Conservation (phyloP, 2,329 filamentous ascomycete genomes). For the Talaromyces albobiverticillius region DNA sequence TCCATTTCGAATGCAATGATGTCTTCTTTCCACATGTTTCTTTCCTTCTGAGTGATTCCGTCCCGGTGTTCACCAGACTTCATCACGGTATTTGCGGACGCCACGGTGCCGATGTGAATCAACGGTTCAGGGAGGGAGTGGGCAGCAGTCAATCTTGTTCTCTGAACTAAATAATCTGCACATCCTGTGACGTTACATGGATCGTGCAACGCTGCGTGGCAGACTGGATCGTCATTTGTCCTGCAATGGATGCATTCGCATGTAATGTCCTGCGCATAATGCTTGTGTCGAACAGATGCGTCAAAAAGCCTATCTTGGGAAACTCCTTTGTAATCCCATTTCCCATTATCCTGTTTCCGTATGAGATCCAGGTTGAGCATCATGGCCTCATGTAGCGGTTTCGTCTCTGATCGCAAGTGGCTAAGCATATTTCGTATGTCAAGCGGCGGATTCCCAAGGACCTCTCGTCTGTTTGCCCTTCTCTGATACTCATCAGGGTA, state of each 20-base stretch:
- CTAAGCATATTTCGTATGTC: slow-evolving; percentile 5
- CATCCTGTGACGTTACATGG: neutral
- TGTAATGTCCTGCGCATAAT: neutral
- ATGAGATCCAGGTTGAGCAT: neutral
- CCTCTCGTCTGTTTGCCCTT: slow-evolving; percentile 19
- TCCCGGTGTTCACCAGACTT: slow-evolving; percentile 10
- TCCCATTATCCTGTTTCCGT: neutral
- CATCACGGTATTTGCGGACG: slow-evolving; percentile 6
- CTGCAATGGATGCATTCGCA: slow-evolving; percentile 1
- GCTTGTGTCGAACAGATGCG: neutral
- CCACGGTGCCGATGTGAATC: slow-evolving; percentile 7
- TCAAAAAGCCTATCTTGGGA: slow-evolving; percentile 4
- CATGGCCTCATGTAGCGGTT: neutral
- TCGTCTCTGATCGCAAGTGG: neutral
- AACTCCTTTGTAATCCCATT: slow-evolving; percentile 1
- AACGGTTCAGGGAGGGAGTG: neutral
- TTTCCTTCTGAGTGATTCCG: neutral
- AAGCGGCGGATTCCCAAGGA: slow-evolving; percentile 13
- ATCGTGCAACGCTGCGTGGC: neutral
- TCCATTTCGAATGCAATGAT: slow-evolving; percentile 13
- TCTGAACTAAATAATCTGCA: neutral
- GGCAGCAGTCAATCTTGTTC: neutral
- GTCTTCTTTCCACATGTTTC: neutral
- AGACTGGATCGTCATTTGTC: neutral
- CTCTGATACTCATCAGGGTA: slow-evolving; percentile 21